A percentile compares a stretch with the other conserved stretches of the same genome.
Conservation (phyloP, 176 grass and related monocot species). For the Olyra latifolia region DNA sequence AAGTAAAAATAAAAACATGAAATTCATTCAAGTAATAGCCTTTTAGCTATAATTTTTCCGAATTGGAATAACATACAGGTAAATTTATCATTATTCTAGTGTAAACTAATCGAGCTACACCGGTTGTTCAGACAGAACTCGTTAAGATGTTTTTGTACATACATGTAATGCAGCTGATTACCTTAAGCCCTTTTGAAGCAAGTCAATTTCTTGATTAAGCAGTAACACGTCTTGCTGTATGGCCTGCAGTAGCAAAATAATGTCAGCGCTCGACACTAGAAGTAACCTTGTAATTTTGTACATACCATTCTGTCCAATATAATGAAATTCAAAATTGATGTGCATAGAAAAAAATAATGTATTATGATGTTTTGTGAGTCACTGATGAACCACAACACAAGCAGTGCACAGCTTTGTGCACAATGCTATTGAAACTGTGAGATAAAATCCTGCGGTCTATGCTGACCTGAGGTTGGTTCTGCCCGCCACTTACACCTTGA, state of each 20-base stretch:
- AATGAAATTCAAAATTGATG: neutral
- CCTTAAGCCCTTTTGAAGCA: slow-evolving; percentile 82
- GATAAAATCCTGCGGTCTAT: slow-evolving; percentile 10
- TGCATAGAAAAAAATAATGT: neutral
- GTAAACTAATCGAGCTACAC: neutral
- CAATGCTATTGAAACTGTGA: neutral
- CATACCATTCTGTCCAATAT: neutral
- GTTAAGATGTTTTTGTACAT: neutral
- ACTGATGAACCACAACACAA: neutral
- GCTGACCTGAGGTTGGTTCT: slow-evolving; percentile 46
- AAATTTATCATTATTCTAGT: neutral
- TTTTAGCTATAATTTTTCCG: slow-evolving; percentile 6
- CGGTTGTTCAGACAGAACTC: neutral
- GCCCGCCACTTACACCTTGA: slow-evolving; percentile 35
- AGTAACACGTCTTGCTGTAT: slow-evolving; percentile 53
- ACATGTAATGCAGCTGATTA: slow-evolving; percentile 31
- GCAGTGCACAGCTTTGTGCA: neutral
- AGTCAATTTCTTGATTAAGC: slow-evolving; percentile 60
- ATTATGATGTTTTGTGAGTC: neutral
- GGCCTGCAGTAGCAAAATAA: slow-evolving; percentile 40
- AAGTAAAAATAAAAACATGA: neutral
- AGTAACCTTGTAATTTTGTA: neutral
- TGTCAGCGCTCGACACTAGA: neutral
- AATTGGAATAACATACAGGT: neutral
- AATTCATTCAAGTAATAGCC: neutral